Evolutionary conservation across 108 stramenopile genomes (phyloP).

Genomic region (Fragilariopsis cylindrus): DNA sequence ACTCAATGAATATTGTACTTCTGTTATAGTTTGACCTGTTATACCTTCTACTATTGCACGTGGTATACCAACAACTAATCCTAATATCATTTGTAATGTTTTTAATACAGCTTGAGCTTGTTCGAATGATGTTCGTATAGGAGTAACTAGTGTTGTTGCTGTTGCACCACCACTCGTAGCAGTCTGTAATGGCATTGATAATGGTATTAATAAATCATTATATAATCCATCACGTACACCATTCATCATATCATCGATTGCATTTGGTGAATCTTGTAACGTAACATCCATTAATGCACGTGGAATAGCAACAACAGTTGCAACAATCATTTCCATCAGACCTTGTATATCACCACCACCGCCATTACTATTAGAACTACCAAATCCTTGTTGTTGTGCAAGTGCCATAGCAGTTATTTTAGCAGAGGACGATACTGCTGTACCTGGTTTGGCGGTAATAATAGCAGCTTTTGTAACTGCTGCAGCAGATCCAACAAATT

Average conservation of each 20-base stretch:
- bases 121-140: not conserved
- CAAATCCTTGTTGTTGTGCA: not conserved
- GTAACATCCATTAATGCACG: conserved; percentile 3
- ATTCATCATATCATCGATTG: conserved; percentile 16
- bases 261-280: not conserved
- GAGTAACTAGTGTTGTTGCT: not conserved
- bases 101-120: conserved; percentile 11
- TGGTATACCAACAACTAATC: conserved; percentile 9
- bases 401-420: conserved; percentile 5
- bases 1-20: not conserved
- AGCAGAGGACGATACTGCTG: not conserved
- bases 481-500: not conserved
- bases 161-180: not conserved
- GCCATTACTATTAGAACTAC: not conserved
- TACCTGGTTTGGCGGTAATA: conserved; percentile 2
- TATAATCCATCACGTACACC: conserved; percentile 3
- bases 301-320: not conserved
- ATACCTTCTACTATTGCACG: conserved; percentile 10
- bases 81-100: conserved; percentile 5
- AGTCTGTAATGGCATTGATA: not conserved
- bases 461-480: not conserved
- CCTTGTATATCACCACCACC: conserved; percentile 3
- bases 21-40: not conserved
- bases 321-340: conserved; percentile 5
- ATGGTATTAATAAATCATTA: conserved; percentile 4